Conservation (phyloP, 345 rosid genomes). For the Pelargonium nanum region DNA sequence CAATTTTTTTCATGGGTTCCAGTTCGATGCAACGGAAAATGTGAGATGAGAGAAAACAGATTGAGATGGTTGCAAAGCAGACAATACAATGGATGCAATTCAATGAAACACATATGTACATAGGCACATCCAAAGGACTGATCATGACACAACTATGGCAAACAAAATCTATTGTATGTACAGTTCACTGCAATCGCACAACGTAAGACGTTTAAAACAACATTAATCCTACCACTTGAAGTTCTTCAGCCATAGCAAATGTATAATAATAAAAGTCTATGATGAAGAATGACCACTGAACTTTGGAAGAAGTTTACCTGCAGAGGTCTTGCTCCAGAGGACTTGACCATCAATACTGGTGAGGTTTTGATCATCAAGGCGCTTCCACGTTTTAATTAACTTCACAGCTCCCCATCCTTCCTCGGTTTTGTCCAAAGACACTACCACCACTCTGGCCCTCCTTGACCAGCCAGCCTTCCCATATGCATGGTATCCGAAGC, state of each 20-base stretch:
- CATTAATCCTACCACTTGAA: not conserved
- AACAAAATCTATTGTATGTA: not conserved
- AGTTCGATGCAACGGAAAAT: no score
- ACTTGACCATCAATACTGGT: slow-evolving; percentile 52
- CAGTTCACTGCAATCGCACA: no score
- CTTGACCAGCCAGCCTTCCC: slow-evolving; percentile 88
- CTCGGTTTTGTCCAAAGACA: slow-evolving; percentile 50
- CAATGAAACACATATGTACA: no score
- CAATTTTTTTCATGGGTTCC: no score
- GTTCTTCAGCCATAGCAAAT: not conserved
- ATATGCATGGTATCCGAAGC: slow-evolving; percentile 89
- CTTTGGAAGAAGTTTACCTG: slow-evolving; percentile 22
- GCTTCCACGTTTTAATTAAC: slow-evolving; percentile 84
- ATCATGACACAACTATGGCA: not conserved
- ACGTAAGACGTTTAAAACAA: not conserved
- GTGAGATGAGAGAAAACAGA: no score
- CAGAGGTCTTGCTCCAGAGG: slow-evolving; percentile 59
- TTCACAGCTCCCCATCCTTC: slow-evolving; percentile 65
- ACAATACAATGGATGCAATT: no score
- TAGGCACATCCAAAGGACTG: no score
- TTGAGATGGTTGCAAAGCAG: no score
- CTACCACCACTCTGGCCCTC: slow-evolving; percentile 69
- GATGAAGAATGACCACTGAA: not conserved
- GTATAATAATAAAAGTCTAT: not conserved
- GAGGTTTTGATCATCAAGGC: slow-evolving; percentile 62